Conservation (phyloP, 768 basidiomycete species). For the Tremella yokohamensis region DNA sequence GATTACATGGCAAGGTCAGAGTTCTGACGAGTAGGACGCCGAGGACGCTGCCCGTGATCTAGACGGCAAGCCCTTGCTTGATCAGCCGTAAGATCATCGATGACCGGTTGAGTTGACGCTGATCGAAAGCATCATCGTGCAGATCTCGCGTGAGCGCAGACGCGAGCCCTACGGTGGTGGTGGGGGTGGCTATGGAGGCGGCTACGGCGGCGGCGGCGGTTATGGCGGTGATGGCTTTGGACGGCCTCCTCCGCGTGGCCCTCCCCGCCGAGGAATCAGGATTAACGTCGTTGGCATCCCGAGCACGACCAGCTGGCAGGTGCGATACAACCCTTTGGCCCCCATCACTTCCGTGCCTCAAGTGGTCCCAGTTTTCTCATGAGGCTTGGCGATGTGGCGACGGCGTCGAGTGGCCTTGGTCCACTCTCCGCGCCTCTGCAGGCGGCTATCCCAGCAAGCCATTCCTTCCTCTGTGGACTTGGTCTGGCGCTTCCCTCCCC, state of each 20-base stretch:
- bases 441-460: no score
- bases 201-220: not conserved
- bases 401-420: no score
- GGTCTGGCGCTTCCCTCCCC: not conserved
- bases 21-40: constrained; percentile 66
- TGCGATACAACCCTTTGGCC: constrained; percentile 57
- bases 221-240: not conserved
- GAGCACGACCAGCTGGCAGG: constrained; percentile 98
- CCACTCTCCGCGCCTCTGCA: no score
- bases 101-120: not conserved
- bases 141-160: constrained; percentile 90
- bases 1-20: not conserved
- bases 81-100: constrained; percentile 62
- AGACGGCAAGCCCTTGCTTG: constrained; percentile 86
- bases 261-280: constrained; percentile 54
- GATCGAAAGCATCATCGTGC: constrained; percentile 75
- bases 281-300: constrained; percentile 84
- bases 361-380: no score
- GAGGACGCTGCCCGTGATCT: constrained; percentile 86
- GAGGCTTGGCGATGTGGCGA: no score
- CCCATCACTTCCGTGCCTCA: not conserved
- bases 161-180: constrained; percentile 67
- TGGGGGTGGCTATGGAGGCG: constrained; percentile 37
- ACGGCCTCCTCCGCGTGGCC: constrained; percentile 26
- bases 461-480: not conserved